These are phyloP conservation scores for Erigeron philadelphicus DNA, from an alignment of 140 eudicot species.

Conservation along the genomic window DNA sequence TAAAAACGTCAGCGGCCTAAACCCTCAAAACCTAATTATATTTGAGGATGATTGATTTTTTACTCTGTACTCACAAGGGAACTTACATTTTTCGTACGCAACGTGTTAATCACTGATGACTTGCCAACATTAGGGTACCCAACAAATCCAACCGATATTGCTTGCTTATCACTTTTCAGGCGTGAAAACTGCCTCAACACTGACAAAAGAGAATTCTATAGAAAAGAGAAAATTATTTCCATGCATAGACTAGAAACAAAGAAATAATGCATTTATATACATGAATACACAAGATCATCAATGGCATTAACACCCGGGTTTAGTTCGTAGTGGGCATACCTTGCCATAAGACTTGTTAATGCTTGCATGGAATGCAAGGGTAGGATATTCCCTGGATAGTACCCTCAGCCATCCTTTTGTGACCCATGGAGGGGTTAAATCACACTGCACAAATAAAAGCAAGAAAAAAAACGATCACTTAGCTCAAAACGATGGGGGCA, in stretches of 20 bases:
- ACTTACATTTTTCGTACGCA: constrained; percentile 88
- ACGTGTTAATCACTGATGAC: constrained; percentile 91
- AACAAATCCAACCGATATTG: constrained; percentile 96
- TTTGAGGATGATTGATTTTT: neutral
- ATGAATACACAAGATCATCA: neutral
- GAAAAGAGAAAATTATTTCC: constrained; percentile 13
- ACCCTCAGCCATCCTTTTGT: constrained; percentile 93
- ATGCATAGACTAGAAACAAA: neutral
- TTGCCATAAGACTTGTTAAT: constrained; percentile 91
- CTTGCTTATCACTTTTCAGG: constrained; percentile 88
- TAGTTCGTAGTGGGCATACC: constrained; percentile 31
- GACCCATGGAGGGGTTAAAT: constrained; percentile 96
- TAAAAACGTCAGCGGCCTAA: constrained; percentile 2
- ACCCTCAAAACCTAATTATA: neutral
- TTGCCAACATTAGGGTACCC: constrained; percentile 99
- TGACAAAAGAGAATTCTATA: constrained; percentile 83
- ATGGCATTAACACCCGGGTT: neutral
- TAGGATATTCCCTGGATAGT: constrained; percentile 82
- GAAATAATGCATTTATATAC: neutral
- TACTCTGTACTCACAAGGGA: neutral
- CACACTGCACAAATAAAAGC: constrained; percentile 51
- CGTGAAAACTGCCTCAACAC: constrained; percentile 91
- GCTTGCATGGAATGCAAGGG: constrained; percentile 94
- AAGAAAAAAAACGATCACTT: neutral
- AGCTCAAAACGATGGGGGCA: neutral